phyloP scores from a whole-genome alignment of 2,329 filamentous ascomycete species.

The Diatrype stigma region DNA sequence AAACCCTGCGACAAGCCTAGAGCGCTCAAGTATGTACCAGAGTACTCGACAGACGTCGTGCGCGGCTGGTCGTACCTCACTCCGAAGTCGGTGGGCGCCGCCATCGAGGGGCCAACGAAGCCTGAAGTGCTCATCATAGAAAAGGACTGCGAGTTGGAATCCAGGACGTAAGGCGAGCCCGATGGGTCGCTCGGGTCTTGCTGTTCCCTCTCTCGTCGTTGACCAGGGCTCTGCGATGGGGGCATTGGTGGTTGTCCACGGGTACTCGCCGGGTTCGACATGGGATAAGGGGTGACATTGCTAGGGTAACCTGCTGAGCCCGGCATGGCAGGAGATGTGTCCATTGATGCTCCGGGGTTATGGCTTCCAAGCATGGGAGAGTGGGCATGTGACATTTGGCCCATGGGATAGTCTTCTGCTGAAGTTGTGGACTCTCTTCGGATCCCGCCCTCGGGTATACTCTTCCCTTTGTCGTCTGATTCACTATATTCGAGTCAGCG shows the following conservation, averaged over 20 bases:
- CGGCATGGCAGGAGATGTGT: conserved; percentile 18
- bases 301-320: conserved; percentile 17
- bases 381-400: conserved; percentile 7
- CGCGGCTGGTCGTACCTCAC: conserved; percentile 23
- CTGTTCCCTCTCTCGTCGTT: conserved; percentile 11
- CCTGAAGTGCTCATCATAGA: conserved; percentile 18
- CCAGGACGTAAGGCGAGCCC: conserved; percentile 12
- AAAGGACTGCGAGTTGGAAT: conserved; percentile 14
- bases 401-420: conserved; percentile 13
- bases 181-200: conserved; percentile 9
- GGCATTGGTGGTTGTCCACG: conserved; percentile 23
- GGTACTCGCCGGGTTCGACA: conserved; percentile 12
- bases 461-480: conserved; percentile 37
- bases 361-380: conserved; percentile 10
- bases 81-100: conserved; percentile 17
- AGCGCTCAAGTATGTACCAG: conserved; percentile 23
- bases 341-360: conserved; percentile 9
- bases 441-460: conserved; percentile 19
- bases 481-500: conserved; percentile 32
- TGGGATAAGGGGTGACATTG: conserved; percentile 14
- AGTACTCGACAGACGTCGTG: conserved; percentile 20
- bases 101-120: conserved; percentile 2
- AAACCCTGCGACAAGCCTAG: conserved; percentile 17
- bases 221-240: conserved; percentile 13
- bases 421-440: conserved; percentile 23